Evolutionary conservation across 2,329 filamentous ascomycete genomes (phyloP), one percentile per base, ranked within the genome.

Genomic region (Fusarium circinatum): DNA sequence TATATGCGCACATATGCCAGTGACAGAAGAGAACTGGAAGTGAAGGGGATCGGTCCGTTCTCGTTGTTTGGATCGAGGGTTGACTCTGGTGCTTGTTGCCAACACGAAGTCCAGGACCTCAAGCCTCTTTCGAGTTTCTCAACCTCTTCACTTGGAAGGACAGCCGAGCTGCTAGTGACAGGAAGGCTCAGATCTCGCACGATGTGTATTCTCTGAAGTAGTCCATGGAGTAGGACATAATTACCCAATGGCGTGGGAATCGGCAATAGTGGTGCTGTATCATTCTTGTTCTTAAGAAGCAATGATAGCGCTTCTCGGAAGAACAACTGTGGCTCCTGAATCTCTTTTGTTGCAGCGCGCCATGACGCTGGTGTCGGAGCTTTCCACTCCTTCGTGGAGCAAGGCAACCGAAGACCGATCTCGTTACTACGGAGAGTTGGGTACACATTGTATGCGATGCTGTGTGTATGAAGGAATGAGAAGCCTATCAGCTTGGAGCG

Each of bases 1-100:
- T 86, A 83, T 5, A 87, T 81, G 10, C 85, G 83, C 1, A 85
- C 82, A 63, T 86, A 87, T 2, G 85, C 85, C 4, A 68, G 28
- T 8, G 65, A 48, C 3, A 68, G 20, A 1, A 87, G 80, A 0
- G 85, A 83, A 55, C 83, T 86, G 5, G 85, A 86, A 0, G 84
- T 87, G 65, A 84, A 84, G 0, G 82, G 82, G 20, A 84, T 83
- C 0, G 82, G 82, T 0, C 82, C 82, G 34, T 83, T 83, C 48
- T 83, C 82, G 42, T 83, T 83, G 54, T 83, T 82, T 1, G 82
- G 82, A 41, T 84, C 82, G 1, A 84, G 80, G 30, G 78, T 81
- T 4, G 82, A 83, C 51, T 84, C 82, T 1, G 82, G 80, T 0
- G 80, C 80, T 60, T 83, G 81, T 32, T 84, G 82, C 82, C 82